Evolutionary conservation across 2,329 filamentous ascomycete species (phyloP).

Genomic region (Iodosphaeria phyllophila): DNA sequence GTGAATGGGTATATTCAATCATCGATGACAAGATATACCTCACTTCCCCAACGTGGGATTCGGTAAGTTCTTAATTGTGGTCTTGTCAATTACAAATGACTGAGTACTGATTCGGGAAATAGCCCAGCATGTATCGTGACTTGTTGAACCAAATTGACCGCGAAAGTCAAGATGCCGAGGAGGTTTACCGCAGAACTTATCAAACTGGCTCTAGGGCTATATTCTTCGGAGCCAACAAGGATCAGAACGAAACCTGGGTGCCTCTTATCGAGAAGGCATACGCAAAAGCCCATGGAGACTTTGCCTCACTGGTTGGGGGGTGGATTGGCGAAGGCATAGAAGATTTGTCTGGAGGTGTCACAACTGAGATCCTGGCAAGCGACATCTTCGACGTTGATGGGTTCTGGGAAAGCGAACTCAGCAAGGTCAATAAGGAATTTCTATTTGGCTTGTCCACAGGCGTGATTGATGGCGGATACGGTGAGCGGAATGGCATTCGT

Average conservation of each 20-base stretch:
- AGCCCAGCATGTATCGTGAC: slow-evolving; percentile 50
- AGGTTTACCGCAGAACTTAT: slow-evolving; percentile 50
- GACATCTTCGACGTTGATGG: slow-evolving; percentile 62
- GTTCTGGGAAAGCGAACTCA: slow-evolving; percentile 70
- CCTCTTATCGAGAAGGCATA: slow-evolving; percentile 69
- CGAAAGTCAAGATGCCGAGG: slow-evolving; percentile 51
- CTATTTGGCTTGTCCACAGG: slow-evolving; percentile 54
- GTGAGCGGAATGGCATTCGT: slow-evolving; percentile 36
- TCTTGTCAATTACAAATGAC: not conserved
- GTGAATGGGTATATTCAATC: slow-evolving; percentile 82
- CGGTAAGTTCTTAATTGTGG: slow-evolving; percentile 11
- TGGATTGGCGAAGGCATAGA: slow-evolving; percentile 45
- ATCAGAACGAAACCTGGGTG: slow-evolving; percentile 69
- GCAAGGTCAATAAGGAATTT: slow-evolving; percentile 66
- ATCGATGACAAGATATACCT: slow-evolving; percentile 83
- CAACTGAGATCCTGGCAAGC: slow-evolving; percentile 46
- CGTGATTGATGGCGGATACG: slow-evolving; percentile 42
- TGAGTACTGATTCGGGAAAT: not conserved
- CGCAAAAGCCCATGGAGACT: slow-evolving; percentile 70
- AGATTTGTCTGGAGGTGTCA: slow-evolving; percentile 50
- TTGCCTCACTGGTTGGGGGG: slow-evolving; percentile 49
- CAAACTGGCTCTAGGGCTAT: slow-evolving; percentile 61
- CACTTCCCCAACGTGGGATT: slow-evolving; percentile 66
- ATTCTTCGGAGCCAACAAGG: slow-evolving; percentile 59
- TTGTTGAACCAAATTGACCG: slow-evolving; percentile 59